phyloP scores from a whole-genome alignment of 2,329 filamentous ascomycete species.

The Claviceps paspali region DNA sequence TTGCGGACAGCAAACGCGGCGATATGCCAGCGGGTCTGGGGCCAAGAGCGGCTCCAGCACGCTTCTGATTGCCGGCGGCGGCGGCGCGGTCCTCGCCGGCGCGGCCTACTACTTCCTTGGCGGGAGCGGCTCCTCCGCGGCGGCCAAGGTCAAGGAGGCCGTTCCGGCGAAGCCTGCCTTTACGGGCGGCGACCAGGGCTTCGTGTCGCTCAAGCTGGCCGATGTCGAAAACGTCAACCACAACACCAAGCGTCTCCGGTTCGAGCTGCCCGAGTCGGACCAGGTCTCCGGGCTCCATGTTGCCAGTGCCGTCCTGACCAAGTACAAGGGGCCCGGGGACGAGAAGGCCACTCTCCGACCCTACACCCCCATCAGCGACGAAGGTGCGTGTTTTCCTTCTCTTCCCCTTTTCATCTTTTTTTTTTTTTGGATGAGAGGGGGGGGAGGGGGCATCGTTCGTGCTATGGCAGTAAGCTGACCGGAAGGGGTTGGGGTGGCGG shows the following conservation, averaged over 20 bases:
- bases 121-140: slow-evolving; percentile 33
- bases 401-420: not conserved
- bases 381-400: slow-evolving; percentile 34
- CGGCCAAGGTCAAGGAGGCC: slow-evolving; percentile 31
- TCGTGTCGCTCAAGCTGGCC: slow-evolving; percentile 65
- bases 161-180: slow-evolving; percentile 37
- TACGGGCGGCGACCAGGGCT: slow-evolving; percentile 80
- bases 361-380: slow-evolving; percentile 84
- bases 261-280: slow-evolving; percentile 71
- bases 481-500: too few species aligned
- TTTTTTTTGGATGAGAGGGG: slow-evolving; percentile 3
- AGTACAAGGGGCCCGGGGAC: slow-evolving; percentile 70
- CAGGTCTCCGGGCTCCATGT: slow-evolving; percentile 69
- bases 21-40: slow-evolving; percentile 52
- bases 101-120: slow-evolving; percentile 41
- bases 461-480: too few species aligned
- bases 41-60: slow-evolving; percentile 41
- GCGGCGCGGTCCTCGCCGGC: slow-evolving; percentile 40
- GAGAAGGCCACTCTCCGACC: slow-evolving; percentile 81
- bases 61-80: slow-evolving; percentile 42
- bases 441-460: too few species aligned
- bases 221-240: slow-evolving; percentile 70
- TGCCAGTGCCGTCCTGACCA: slow-evolving; percentile 80
- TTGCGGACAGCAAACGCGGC: slow-evolving; percentile 28
- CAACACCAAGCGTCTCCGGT: slow-evolving; percentile 89